phyloP scores from a whole-genome alignment of 2,329 filamentous ascomycete species.

The Cordyceps sp. region DNA sequence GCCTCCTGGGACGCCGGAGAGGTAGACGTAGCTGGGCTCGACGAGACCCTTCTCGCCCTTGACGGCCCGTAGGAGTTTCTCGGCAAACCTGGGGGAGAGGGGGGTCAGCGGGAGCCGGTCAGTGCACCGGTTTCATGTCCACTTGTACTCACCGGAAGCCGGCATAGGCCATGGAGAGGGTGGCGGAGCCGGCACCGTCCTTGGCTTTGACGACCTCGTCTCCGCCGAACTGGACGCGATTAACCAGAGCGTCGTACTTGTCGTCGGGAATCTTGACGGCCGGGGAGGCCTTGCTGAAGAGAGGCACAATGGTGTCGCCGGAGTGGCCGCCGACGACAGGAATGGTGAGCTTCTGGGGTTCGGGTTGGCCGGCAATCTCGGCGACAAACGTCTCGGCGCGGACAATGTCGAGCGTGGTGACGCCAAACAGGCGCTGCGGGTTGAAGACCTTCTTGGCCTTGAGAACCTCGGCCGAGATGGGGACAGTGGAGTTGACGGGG shows the following conservation, averaged over 20 bases:
- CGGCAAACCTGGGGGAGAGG: slow-evolving; percentile 54
- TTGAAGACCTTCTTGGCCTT: slow-evolving; percentile 90
- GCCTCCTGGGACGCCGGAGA: slow-evolving; percentile 76
- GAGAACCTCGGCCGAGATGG: slow-evolving; percentile 91
- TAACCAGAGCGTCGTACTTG: slow-evolving; percentile 78
- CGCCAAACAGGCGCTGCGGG: slow-evolving; percentile 89
- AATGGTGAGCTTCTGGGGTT: slow-evolving; percentile 69
- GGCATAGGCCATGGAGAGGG: slow-evolving; percentile 88
- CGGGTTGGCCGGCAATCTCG: slow-evolving; percentile 64
- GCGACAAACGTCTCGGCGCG: slow-evolving; percentile 94
- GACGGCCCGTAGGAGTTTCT: slow-evolving; percentile 77
- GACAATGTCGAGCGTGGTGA: slow-evolving; percentile 96
- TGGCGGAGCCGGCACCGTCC: slow-evolving; percentile 79
- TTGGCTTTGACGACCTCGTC: slow-evolving; percentile 95
- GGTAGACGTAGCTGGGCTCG: slow-evolving; percentile 92
- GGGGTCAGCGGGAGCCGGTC: slow-evolving; percentile 2
- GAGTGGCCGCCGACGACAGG: slow-evolving; percentile 96
- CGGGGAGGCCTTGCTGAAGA: slow-evolving; percentile 85
- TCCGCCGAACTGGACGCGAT: slow-evolving; percentile 95
- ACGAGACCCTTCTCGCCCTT: slow-evolving; percentile 86
- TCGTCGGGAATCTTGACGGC: slow-evolving; percentile 67
- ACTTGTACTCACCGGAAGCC: slow-evolving; percentile 77
- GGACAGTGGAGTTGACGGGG: slow-evolving; percentile 97
- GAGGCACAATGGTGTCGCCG: slow-evolving; percentile 91
- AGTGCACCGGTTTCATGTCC: too few species aligned